Evolutionary conservation across 169 alveolate species (phyloP).

Genomic region (Babesia caballi): DNA sequence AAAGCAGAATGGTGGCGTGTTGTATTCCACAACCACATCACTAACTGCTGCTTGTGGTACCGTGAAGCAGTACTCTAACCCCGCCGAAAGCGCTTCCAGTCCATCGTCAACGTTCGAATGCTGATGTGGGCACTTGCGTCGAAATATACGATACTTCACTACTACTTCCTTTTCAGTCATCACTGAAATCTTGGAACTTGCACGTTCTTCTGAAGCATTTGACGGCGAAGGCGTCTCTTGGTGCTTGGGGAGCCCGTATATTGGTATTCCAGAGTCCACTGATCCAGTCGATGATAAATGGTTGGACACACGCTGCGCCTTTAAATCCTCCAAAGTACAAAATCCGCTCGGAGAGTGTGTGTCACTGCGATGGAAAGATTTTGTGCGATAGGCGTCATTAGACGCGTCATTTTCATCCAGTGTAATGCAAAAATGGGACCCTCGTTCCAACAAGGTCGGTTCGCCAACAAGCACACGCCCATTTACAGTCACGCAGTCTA

Average conservation of each 20-base stretch:
- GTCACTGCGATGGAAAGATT: background rate
- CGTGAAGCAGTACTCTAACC: background rate
- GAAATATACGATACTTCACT: conserved; percentile 3
- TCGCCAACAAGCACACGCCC: background rate
- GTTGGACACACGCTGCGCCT: too few relatives aligned
- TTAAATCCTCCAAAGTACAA: too few relatives aligned
- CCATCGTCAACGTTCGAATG: background rate
- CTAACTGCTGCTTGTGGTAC: background rate
- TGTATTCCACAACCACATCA: conserved; percentile 12
- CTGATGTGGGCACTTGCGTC: conserved; percentile 16
- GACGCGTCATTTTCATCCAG: background rate
- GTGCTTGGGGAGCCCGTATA: background rate
- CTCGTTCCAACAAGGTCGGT: conserved; percentile 16
- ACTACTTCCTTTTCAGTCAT: background rate
- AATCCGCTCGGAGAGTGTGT: too few relatives aligned
- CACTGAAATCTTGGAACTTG: background rate
- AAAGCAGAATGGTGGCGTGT: conserved; percentile 16
- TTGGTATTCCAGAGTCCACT: too few relatives aligned
- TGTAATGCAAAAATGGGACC: background rate
- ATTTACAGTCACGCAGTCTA: background rate
- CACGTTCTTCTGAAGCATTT: too few relatives aligned
- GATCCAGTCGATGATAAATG: too few relatives aligned
- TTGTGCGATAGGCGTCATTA: background rate
- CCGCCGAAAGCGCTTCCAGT: conserved; percentile 4
- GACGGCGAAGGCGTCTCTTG: too few relatives aligned